phyloP scores from a whole-genome alignment of 352 stramenopile species.

The Globisporangium okanoganense region DNA sequence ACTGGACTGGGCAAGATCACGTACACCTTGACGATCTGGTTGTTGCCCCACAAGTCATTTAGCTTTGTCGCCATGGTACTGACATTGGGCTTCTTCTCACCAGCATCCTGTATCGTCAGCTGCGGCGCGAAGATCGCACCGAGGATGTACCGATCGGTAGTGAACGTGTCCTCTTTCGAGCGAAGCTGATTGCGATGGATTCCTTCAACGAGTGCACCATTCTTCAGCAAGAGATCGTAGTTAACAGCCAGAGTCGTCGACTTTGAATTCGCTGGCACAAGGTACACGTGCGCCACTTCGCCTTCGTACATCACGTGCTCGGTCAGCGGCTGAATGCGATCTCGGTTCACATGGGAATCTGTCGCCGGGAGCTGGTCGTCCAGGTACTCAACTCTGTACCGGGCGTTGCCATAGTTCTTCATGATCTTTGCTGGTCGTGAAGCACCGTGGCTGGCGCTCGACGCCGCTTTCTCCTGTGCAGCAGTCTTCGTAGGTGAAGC shows the following conservation, averaged over 20 bases:
- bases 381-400: slow-evolving; percentile 49
- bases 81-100: slow-evolving; percentile 1
- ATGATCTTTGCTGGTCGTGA: slow-evolving; percentile 30
- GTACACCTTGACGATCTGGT: slow-evolving; percentile 52
- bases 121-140: slow-evolving; percentile 29
- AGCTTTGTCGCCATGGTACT: slow-evolving; percentile 19
- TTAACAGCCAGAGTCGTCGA: slow-evolving; percentile 10
- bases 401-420: slow-evolving; percentile 37
- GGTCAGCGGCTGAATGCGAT: slow-evolving; percentile 24
- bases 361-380: slow-evolving; percentile 21
- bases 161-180: slow-evolving; percentile 30
- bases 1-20: slow-evolving; percentile 30
- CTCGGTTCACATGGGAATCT: slow-evolving; percentile 32
- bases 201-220: slow-evolving; percentile 30
- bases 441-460: neutral
- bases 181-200: slow-evolving; percentile 35
- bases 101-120: slow-evolving; percentile 20
- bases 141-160: slow-evolving; percentile 36
- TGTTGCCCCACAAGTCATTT: slow-evolving; percentile 34
- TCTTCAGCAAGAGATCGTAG: slow-evolving; percentile 30
- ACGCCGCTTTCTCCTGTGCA: slow-evolving; percentile 1
- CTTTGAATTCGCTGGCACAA: neutral
- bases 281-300: slow-evolving; percentile 22
- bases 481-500: neutral
- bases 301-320: slow-evolving; percentile 32